phyloP scores from a whole-genome alignment of 306 rosid genomes.

The Vigna hirtella region DNA sequence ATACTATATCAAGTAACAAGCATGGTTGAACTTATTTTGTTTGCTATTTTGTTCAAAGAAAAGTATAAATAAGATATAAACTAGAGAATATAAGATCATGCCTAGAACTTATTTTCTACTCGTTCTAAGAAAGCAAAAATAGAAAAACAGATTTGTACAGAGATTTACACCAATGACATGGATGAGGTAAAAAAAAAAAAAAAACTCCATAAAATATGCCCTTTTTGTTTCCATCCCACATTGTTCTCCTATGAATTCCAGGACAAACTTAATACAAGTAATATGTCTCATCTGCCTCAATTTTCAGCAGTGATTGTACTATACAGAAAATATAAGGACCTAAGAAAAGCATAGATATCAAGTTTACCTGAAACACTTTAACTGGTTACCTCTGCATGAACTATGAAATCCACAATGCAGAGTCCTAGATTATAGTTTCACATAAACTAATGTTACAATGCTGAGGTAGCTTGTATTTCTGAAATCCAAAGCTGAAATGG shows the following conservation, averaged over 20 bases:
- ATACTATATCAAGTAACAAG: too few species aligned
- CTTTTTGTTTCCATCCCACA: constrained; percentile 7
- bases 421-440: constrained; percentile 25
- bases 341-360: constrained; percentile 19
- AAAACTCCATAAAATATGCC: neutral
- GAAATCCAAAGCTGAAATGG: constrained; percentile 26
- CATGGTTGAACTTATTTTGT: too few species aligned
- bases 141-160: neutral
- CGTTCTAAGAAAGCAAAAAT: neutral
- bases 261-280: constrained; percentile 11
- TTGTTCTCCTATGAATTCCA: constrained; percentile 13
- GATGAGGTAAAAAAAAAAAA: neutral
- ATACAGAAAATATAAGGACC: constrained; percentile 39
- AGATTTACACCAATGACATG: constrained; percentile 13
- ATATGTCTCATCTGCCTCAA: constrained; percentile 32
- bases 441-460: constrained; percentile 46
- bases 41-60: neutral
- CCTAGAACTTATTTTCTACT: neutral
- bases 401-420: constrained; percentile 33
- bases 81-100: neutral
- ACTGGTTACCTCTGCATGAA: constrained; percentile 22
- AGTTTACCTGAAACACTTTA: constrained; percentile 14
- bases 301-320: constrained; percentile 11
- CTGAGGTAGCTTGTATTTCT: constrained; percentile 38
- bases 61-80: neutral